Conservation (phyloP, 2,329 filamentous ascomycete genomes). For the Colletotrichum kahawae region DNA sequence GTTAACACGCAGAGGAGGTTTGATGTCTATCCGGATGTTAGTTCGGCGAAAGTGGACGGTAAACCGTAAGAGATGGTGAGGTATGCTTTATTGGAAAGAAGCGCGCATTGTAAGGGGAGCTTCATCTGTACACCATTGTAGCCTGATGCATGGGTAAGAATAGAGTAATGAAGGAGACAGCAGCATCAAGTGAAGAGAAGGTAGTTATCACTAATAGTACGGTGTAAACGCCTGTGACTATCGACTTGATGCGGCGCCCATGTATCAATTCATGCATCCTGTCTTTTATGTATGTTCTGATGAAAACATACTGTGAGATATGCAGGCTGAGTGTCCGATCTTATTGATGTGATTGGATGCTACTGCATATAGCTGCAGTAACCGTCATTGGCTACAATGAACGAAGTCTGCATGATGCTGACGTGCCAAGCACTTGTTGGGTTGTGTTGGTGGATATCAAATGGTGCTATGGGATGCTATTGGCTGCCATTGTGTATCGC, state of each 20-base stretch:
- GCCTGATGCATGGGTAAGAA: background rate
- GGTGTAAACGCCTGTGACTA: too few relatives aligned
- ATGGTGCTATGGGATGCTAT: too few relatives aligned
- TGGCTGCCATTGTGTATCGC: too few relatives aligned
- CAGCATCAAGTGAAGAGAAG: too few relatives aligned
- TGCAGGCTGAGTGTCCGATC: background rate
- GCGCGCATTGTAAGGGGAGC: background rate
- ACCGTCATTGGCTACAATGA: background rate
- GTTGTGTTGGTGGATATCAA: too few relatives aligned
- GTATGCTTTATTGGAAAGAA: background rate
- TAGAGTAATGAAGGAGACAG: background rate
- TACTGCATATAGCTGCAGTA: background rate
- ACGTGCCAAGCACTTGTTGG: background rate
- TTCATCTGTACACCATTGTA: background rate
- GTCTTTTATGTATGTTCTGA: too few relatives aligned
- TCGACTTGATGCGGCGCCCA: too few relatives aligned
- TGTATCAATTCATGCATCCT: too few relatives aligned
- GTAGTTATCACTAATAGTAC: too few relatives aligned
- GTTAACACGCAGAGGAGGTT: conserved; percentile 85
- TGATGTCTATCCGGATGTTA: conserved; percentile 94
- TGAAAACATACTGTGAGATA: too few relatives aligned
- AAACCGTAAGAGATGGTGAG: background rate
- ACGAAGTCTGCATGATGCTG: background rate
- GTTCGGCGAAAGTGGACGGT: conserved; percentile 31
- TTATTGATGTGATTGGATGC: background rate